phyloP scores from a whole-genome alignment of 106 monocot species.

The Dioscorea alata region DNA sequence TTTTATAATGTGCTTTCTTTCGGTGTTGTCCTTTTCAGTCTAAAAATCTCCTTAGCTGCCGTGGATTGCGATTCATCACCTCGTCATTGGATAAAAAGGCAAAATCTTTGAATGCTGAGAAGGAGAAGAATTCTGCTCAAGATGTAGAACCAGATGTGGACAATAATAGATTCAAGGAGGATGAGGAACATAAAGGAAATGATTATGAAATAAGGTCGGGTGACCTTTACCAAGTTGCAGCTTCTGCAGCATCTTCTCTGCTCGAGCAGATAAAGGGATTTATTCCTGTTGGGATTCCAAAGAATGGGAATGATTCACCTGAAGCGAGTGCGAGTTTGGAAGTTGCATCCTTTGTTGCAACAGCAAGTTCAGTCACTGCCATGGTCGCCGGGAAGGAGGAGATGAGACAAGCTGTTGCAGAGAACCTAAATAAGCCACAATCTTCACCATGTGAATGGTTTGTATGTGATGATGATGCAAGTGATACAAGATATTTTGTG shows the following conservation, averaged over 20 bases:
- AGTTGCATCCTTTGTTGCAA: constrained; percentile 59
- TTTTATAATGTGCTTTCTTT: neutral
- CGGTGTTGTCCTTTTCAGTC: constrained; percentile 23
- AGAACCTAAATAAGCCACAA: constrained; percentile 52
- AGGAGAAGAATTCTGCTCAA: constrained; percentile 4
- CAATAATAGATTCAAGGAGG: constrained; percentile 1
- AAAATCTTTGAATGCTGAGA: constrained; percentile 7
- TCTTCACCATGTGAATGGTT: constrained; percentile 80
- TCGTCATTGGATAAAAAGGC: constrained; percentile 72
- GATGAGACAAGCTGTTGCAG: constrained; percentile 54
- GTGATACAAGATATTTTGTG: constrained; percentile 66
- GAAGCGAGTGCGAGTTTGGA: constrained; percentile 1
- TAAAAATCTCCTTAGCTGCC: constrained; percentile 39
- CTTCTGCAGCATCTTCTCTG: constrained; percentile 76
- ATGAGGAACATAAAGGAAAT: constrained; percentile 7
- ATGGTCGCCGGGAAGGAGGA: constrained; percentile 80
- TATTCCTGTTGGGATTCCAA: constrained; percentile 21
- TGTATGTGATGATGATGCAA: constrained; percentile 70
- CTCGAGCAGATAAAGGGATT: constrained; percentile 36
- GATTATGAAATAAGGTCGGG: constrained; percentile 21
- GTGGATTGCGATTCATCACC: constrained; percentile 54
- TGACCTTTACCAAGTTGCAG: constrained; percentile 37
- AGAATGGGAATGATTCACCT: neutral
- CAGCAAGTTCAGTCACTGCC: constrained; percentile 74
- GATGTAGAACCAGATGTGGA: neutral